Percentiles rank a stretch among this genome's conserved stretches.
Conservation (phyloP, 2,329 filamentous ascomycete genomes). For the Trichoderma sp. region DNA sequence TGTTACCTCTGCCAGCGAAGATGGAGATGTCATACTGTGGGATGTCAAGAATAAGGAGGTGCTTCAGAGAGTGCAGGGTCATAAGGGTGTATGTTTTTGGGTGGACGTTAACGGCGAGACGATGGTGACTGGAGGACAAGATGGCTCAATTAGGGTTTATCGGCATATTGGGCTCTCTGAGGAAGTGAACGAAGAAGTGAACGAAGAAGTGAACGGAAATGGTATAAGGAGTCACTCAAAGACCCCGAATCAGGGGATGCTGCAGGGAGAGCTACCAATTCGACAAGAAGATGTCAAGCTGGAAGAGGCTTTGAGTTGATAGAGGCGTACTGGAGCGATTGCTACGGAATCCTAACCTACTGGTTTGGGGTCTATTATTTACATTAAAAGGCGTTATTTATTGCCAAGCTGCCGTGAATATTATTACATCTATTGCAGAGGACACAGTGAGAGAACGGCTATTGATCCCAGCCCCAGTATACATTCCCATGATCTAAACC, state of each 20-base stretch:
- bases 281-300: constrained; percentile 47
- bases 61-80: constrained; percentile 65
- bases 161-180: constrained; percentile 37
- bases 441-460: not conserved
- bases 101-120: constrained; percentile 62
- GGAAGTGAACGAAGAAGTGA: constrained; percentile 32
- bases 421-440: not conserved
- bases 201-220: constrained; percentile 35
- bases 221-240: not conserved
- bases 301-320: constrained; percentile 36
- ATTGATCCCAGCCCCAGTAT: no score
- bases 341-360: not conserved
- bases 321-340: not conserved
- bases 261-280: constrained; percentile 57
- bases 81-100: constrained; percentile 66
- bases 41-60: constrained; percentile 85
- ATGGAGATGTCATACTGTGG: constrained; percentile 85
- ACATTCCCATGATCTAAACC: no score
- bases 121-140: constrained; percentile 62
- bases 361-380: not conserved
- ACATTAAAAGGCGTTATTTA: not conserved
- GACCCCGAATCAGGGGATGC: constrained; percentile 56
- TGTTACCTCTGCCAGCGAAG: constrained; percentile 82
- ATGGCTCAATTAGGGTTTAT: constrained; percentile 57
- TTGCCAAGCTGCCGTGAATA: no score